Conservation (phyloP, 2,329 filamentous ascomycete genomes). For the Colletotrichum liaoningense region DNA sequence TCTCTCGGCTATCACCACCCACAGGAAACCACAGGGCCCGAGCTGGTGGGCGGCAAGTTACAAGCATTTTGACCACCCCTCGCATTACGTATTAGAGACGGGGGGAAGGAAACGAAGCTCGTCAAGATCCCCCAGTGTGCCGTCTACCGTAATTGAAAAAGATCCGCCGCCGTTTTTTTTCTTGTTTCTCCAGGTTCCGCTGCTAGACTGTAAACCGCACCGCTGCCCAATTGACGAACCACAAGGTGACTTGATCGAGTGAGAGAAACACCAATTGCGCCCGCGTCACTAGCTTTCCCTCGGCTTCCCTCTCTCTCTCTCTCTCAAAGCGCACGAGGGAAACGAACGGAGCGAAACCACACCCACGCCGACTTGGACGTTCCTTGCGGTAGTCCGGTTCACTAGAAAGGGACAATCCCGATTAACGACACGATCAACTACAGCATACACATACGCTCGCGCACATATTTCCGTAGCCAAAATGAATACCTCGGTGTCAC, state of each 20-base stretch:
- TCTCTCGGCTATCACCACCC: conserved; percentile 37
- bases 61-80: conserved; percentile 4
- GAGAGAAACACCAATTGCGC: conserved; percentile 6
- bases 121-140: neutral
- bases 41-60: conserved; percentile 24
- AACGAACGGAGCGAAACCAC: neutral
- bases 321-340: neutral
- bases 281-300: neutral
- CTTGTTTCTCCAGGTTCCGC: neutral
- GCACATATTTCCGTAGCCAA: neutral
- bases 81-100: conserved; percentile 30
- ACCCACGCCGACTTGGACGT: neutral
- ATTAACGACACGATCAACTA: neutral
- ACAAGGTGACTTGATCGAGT: neutral
- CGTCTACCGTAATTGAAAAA: neutral
- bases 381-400: neutral
- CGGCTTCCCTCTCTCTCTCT: neutral
- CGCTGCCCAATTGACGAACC: conserved; percentile 8
- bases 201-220: neutral
- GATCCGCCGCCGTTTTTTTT: conserved; percentile 6
- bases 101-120: neutral
- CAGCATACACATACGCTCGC: neutral
- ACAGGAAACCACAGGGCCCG: conserved; percentile 29
- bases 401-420: neutral
- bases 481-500: conserved; percentile 38